These are phyloP conservation scores for Yamadazyma laniorum DNA, from an alignment of 805 yeast species.

Conservation along the genomic window DNA sequence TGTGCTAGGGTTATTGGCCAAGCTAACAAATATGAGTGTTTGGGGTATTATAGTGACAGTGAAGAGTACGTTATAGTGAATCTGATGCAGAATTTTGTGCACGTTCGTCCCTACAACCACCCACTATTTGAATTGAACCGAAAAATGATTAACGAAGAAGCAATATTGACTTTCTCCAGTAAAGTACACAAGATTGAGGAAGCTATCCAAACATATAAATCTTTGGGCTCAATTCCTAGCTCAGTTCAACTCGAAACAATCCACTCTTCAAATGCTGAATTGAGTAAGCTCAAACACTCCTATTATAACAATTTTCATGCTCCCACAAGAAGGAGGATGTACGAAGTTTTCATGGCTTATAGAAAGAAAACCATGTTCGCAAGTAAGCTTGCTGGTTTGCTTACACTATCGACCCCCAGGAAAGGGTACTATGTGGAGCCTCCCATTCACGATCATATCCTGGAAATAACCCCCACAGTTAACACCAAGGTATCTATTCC, in stretches of 20 bases:
- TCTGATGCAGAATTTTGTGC: constrained; percentile 25
- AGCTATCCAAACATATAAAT: constrained; percentile 23
- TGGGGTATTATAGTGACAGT: constrained; percentile 13
- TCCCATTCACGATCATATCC: constrained; percentile 7
- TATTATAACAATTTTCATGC: constrained; percentile 17
- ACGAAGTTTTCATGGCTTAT: constrained; percentile 32
- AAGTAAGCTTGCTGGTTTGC: constrained; percentile 31
- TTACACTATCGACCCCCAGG: constrained; percentile 32
- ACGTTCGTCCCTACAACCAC: constrained; percentile 24
- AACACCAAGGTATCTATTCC: constrained; percentile 9
- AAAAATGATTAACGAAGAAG: constrained; percentile 31
- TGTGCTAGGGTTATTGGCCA: constrained; percentile 38
- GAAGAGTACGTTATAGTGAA: constrained; percentile 30
- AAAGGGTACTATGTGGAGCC: constrained; percentile 22
- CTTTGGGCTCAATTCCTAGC: constrained; percentile 11
- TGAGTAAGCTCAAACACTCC: constrained; percentile 30
- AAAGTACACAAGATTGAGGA: constrained; percentile 29
- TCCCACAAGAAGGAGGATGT: constrained; percentile 15
- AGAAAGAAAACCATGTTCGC: constrained; percentile 29
- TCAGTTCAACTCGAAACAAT: constrained; percentile 4
- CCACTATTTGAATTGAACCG: constrained; percentile 28
- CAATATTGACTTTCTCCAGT: constrained; percentile 29
- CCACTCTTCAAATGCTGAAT: constrained; percentile 18
- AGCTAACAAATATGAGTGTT: constrained; percentile 29
- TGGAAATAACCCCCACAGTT: constrained; percentile 2